Evolutionary conservation across 352 stramenopile species (phyloP), one percentile per base, ranked within the genome.

Genomic region (Pythium biforme): DNA sequence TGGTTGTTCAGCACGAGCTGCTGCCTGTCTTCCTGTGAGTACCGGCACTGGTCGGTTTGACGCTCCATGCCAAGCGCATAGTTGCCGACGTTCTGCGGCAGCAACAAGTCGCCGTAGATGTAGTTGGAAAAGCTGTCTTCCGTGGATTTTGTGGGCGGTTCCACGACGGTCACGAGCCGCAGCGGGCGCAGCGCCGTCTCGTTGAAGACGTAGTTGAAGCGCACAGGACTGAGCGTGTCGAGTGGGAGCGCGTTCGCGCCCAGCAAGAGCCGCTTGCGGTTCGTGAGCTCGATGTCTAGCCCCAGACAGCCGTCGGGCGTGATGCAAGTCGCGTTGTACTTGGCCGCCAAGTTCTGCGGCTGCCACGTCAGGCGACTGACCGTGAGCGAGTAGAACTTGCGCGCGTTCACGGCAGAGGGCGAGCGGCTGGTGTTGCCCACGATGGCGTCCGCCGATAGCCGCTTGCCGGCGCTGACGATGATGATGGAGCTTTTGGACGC

Each of bases 1-100:
- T 55, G 48, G 31, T 55, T 55, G 45, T 47, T 47, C 11, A 47
- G 40, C 40, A 47, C 40, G 40, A 47, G 40, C 40, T 47, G 40
- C 40, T 47, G 40, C 4, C 40, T 10, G 45, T 51, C 45, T 33
- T 33, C 45, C 1, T 33, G 40, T 17, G 40, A 47, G 40, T 47
- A 47, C 4, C 40, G 40, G 19, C 40, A 47, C 10, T 47, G 11
- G 17, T 17, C 40, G 3, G 40, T 47, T 22, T 22, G 5, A 4
- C 40, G 40, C 10, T 47, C 40, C 40, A 47, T 47, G 40, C 17
- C 11, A 4, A 47, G 40, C 17, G 40, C 40, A 47, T 25, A 47
- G 19, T 47, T 25, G 17, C 19, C 40, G 17, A 47, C 40, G 40
- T 47, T 47, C 11, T 47, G 40, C 2, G 40, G 40, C 40, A 47